phyloP scores from a whole-genome alignment of 2,329 filamentous ascomycete genomes.

The Nothopassalora personata region DNA sequence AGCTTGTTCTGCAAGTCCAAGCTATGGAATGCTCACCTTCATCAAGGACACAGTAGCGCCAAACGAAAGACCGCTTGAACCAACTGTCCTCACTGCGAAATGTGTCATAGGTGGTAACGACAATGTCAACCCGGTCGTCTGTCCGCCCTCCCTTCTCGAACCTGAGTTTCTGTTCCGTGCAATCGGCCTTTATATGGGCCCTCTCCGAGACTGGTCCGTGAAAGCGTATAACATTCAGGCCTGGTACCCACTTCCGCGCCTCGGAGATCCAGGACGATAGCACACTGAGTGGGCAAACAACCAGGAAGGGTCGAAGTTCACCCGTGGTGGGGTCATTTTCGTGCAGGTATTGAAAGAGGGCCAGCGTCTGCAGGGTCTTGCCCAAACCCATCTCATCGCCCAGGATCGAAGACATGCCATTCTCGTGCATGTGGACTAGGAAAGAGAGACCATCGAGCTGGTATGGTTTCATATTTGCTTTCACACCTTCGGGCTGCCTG shows the following conservation, averaged over 20 bases:
- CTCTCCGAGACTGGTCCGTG: slow-evolving; percentile 44
- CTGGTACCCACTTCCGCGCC: slow-evolving; percentile 44
- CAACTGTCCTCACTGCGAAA: slow-evolving; percentile 43
- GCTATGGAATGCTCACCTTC: slow-evolving; percentile 32
- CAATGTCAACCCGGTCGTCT: slow-evolving; percentile 42
- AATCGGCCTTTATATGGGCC: slow-evolving; percentile 39
- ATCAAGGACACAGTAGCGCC: slow-evolving; percentile 50
- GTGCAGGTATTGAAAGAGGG: slow-evolving; percentile 46
- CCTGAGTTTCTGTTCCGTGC: slow-evolving; percentile 10
- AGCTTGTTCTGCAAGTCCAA: not conserved
- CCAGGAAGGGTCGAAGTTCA: slow-evolving; percentile 39
- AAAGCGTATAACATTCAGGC: slow-evolving; percentile 44
- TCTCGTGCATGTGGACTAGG: slow-evolving; percentile 43
- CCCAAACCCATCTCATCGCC: slow-evolving; percentile 50
- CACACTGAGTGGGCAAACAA: slow-evolving; percentile 50
- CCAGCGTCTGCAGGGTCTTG: slow-evolving; percentile 47
- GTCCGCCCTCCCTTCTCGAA: slow-evolving; percentile 3
- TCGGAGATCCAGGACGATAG: slow-evolving; percentile 47
- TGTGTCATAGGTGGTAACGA: slow-evolving; percentile 49
- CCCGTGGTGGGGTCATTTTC: slow-evolving; percentile 38
- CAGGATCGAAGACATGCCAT: slow-evolving; percentile 43
- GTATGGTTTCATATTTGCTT: slow-evolving; percentile 48
- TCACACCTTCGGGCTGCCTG: slow-evolving; percentile 42
- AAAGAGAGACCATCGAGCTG: slow-evolving; percentile 49
- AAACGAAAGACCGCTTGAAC: slow-evolving; percentile 48